A percentile compares a stretch with the other conserved stretches of the same genome.
These are phyloP conservation scores for Telopea speciosissima DNA, from an alignment of 177 flowering plant genomes.

Conservation along the genomic window DNA sequence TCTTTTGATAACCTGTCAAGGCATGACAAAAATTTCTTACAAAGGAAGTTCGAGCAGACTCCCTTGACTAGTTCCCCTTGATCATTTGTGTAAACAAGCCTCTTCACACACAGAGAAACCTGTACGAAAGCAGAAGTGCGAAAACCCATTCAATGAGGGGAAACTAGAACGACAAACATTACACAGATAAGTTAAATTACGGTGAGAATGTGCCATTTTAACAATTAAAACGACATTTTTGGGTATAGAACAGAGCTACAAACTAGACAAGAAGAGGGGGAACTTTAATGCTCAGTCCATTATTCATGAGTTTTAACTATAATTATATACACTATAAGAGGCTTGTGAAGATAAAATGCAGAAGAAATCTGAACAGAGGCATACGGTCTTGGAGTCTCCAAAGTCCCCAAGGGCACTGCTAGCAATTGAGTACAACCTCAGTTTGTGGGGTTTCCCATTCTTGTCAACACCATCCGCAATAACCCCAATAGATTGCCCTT, in stretches of 20 bases:
- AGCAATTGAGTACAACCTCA: neutral
- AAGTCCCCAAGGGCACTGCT: constrained; percentile 21
- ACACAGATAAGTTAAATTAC: neutral
- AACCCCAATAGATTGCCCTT: constrained; percentile 90
- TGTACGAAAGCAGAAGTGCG: constrained; percentile 10
- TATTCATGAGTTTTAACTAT: too few species aligned
- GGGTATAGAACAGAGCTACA: neutral
- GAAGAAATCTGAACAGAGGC: constrained; percentile 16
- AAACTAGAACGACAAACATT: neutral
- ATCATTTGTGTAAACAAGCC: constrained; percentile 90
- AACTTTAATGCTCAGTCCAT: too few species aligned
- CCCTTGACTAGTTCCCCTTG: constrained; percentile 87
- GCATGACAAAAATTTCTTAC: constrained; percentile 34
- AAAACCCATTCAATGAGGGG: neutral
- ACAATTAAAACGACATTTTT: neutral
- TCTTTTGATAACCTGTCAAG: too few species aligned
- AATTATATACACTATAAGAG: neutral
- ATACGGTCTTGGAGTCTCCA: constrained; percentile 95
- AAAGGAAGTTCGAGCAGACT: constrained; percentile 91
- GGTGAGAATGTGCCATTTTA: neutral
- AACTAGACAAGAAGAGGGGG: neutral
- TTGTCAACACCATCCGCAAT: constrained; percentile 82
- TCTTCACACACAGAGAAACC: constrained; percentile 89
- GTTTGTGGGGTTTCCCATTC: constrained; percentile 60
- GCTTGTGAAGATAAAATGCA: too few species aligned